phyloP scores from a whole-genome alignment of 768 basidiomycete species.

The Daedalea quercina region DNA sequence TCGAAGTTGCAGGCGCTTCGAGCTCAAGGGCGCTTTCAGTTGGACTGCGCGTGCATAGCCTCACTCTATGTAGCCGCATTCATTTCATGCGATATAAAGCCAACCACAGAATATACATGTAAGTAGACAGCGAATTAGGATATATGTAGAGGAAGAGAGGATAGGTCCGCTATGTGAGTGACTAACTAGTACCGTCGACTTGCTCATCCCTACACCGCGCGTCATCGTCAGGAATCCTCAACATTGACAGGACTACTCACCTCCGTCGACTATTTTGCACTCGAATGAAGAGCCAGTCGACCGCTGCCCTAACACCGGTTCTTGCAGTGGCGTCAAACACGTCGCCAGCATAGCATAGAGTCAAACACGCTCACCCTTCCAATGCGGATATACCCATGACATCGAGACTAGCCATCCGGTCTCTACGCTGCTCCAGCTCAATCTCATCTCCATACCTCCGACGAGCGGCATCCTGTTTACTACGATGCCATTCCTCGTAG shows the following conservation, averaged over 20 bases:
- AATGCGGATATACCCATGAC: conserved; percentile 86
- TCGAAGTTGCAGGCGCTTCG: neutral
- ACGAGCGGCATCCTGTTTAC: conserved; percentile 63
- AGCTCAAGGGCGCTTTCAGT: neutral
- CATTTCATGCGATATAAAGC: too few species aligned
- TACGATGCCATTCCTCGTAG: conserved; percentile 83
- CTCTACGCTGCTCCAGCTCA: conserved; percentile 23
- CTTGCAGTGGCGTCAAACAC: conserved; percentile 30
- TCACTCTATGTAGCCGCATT: too few species aligned
- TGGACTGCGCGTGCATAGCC: neutral
- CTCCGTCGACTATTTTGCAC: conserved; percentile 81
- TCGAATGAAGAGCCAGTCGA: conserved; percentile 91
- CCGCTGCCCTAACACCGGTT: conserved; percentile 59
- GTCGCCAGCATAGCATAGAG: neutral
- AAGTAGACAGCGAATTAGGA: too few species aligned
- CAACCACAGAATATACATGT: too few species aligned
- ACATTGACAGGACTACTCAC: conserved; percentile 24
- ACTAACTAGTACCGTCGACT: neutral
- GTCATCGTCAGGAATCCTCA: neutral
- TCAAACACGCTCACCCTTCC: conserved; percentile 62
- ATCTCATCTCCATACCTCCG: conserved; percentile 34
- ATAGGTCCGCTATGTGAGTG: too few species aligned
- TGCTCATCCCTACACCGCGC: conserved; percentile 1
- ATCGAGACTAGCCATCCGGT: conserved; percentile 43
- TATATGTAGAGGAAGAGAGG: too few species aligned